Base-by-base conservation (phyloP, 2,329 filamentous ascomycete genomes). In the Macrophomina tecta region DNA sequence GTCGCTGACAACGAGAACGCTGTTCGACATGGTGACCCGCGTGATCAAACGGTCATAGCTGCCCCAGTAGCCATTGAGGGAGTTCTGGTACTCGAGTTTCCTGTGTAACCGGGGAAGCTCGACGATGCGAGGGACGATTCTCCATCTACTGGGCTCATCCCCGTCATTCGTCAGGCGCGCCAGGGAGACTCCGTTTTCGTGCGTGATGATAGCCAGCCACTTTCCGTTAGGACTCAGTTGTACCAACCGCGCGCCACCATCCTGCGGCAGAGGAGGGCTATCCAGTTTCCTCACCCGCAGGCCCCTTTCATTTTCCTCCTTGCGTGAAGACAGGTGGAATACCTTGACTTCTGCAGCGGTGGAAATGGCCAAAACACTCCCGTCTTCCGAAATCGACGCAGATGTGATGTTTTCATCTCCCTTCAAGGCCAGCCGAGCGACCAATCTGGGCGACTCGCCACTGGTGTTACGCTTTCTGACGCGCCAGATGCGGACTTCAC, bases 401-500 rank as follows among this genome's bases (percentile, higher is more conserved):
- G 89, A 92, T 36, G 90, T 90, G 71, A 97, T 93, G 74, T 91
- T 93, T 70, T 94, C 91, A 70, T 97, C 93, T 36, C 92, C 79
- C 68, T 81, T 78, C 14, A 82, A 67, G 5, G 75, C 75, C 14
- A 82, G 69, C 49, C 76, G 75, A 28, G 78, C 78, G 11, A 81
- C 75, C 12, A 81, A 74, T 69, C 77, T 81, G 28, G 76, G 78
- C 65, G 74, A 78, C 48, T 79, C 74, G 36, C 78, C 75, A 56
- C 86, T 82, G 68, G 73, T 75, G 72, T 76, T 80, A 71, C 84
- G 70, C 82, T 84, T 69, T 67, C 80, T 79, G 76, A 91, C 80
- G 48, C 84, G 86, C 93, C 94, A 99, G 68, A 99, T 86, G 71
- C 91, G 89, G 58, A 98, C 84, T 76, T 96, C 91, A 66, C 91